Conservation (phyloP, 2,329 filamentous ascomycete species). For the Talaromyces islandicus region DNA sequence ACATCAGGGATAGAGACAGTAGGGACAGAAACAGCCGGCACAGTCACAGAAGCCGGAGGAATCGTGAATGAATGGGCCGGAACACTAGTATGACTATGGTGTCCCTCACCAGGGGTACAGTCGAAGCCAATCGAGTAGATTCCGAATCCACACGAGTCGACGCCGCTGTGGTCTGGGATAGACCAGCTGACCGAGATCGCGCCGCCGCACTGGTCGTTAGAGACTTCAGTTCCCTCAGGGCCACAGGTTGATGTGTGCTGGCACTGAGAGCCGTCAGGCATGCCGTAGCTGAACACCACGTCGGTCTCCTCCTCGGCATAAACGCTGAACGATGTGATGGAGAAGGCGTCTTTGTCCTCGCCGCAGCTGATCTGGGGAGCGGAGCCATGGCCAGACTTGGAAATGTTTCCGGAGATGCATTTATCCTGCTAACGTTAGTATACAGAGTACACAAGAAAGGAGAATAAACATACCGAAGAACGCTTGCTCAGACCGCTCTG, state of each 20-base stretch:
- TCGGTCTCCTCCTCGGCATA: conserved; percentile 69
- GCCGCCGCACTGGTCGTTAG: conserved; percentile 89
- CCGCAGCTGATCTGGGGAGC: conserved; percentile 55
- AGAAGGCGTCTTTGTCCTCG: conserved; percentile 57
- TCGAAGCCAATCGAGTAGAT: conserved; percentile 72
- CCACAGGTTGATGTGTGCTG: conserved; percentile 69
- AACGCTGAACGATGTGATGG: conserved; percentile 68
- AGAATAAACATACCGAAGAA: conserved; percentile 3
- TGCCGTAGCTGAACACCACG: conserved; percentile 78
- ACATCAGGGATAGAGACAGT: neutral
- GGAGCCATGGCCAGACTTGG: conserved; percentile 31
- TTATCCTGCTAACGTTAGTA: conserved; percentile 43
- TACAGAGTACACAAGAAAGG: neutral
- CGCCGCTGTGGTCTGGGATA: conserved; percentile 50
- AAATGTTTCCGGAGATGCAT: conserved; percentile 54
- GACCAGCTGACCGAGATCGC: conserved; percentile 72
- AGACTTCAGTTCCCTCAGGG: conserved; percentile 60
- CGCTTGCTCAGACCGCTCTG: conserved; percentile 28
- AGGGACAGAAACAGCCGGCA: neutral
- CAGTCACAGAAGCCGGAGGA: neutral
- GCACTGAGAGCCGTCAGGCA: conserved; percentile 77
- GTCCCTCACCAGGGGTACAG: conserved; percentile 43
- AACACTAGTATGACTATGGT: neutral
- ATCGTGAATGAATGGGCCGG: neutral
- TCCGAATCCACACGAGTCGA: conserved; percentile 62